Evolutionary conservation across 805 yeast genomes (phyloP), one percentile per base, ranked within the genome.

Genomic region (Ogataea zsoltii): DNA sequence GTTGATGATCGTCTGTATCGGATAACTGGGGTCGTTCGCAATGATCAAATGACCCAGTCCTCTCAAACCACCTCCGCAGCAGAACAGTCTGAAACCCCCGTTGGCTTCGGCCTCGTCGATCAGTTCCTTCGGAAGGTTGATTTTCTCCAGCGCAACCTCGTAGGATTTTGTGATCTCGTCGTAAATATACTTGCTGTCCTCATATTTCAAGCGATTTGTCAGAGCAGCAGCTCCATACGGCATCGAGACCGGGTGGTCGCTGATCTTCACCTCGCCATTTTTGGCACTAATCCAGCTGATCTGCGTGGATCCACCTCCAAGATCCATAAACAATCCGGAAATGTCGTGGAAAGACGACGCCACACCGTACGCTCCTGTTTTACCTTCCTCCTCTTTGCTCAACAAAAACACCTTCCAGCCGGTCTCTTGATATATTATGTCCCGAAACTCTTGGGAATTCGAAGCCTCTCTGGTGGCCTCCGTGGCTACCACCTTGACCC

Each of bases 171-270:
- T 73, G 15, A 84, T 78, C 54, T 83, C 90, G 25, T 70, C 64
- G 50, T 69, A 77, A 15, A 85, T 55, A 3, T 65, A 70, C 30
- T 72, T 74, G 26, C 69, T 70, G 49, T 75, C 75, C 55, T 82
- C 87, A 36, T 68, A 57, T 44, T 70, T 69, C 49, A 83, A 60
- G 52, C 87, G 65, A 53, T 79, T 72, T 0, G 85, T 74, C 34
- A 85, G 63, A 1, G 83, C 82, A 21, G 85, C 88, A 1, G 89
- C 86, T 15, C 92, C 92, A 58, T 80, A 85, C 1, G 90, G 90
- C 37, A 84, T 63, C 2, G 83, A 77, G 2, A 82, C 80, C 0
- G 89, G 86, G 13, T 70, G 71, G 7, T 72, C 68, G 23, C 85
- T 79, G 51, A 78, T 72, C 45, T 67, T 66, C 21, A 83, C 72